phyloP scores from a whole-genome alignment of 176 grass and related monocot species.

The Sorghum bicolor region DNA sequence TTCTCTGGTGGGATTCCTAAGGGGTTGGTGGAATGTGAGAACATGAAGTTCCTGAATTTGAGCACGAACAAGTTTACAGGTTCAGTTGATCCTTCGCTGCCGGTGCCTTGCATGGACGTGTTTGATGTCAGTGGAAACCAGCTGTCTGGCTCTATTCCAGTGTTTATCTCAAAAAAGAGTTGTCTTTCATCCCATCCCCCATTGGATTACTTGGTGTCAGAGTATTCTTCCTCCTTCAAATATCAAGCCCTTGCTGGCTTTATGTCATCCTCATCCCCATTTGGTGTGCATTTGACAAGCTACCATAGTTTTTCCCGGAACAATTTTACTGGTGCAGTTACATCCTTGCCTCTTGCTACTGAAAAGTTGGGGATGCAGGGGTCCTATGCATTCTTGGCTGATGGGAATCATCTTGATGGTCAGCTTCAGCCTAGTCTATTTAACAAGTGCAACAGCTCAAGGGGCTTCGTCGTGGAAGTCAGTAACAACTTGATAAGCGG shows the following conservation, averaged over 20 bases:
- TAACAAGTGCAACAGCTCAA: slow-evolving; percentile 64
- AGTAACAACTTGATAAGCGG: slow-evolving; percentile 76
- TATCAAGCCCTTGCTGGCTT: slow-evolving; percentile 51
- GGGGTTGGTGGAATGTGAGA: slow-evolving; percentile 50
- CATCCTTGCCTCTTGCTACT: slow-evolving; percentile 51
- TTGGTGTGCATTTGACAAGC: slow-evolving; percentile 36
- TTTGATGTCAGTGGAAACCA: slow-evolving; percentile 93
- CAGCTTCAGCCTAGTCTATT: slow-evolving; percentile 47
- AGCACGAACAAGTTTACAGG: slow-evolving; percentile 75
- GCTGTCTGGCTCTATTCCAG: slow-evolving; percentile 57
- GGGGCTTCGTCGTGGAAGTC: slow-evolving; percentile 62
- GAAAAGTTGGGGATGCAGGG: slow-evolving; percentile 57
- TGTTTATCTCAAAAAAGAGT: slow-evolving; percentile 42
- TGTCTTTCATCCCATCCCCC: slow-evolving; percentile 45
- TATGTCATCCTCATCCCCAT: not conserved
- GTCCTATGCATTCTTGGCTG: slow-evolving; percentile 78
- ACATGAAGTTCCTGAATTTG: slow-evolving; percentile 82
- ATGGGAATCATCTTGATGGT: slow-evolving; percentile 62
- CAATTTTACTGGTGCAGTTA: slow-evolving; percentile 71
- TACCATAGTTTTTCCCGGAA: slow-evolving; percentile 90
- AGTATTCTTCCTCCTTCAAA: slow-evolving; percentile 57
- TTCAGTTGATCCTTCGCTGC: slow-evolving; percentile 49
- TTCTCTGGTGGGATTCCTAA: slow-evolving; percentile 66
- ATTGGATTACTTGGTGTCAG: slow-evolving; percentile 49
- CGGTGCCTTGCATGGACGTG: slow-evolving; percentile 85